Conservation (phyloP, 805 yeast species). For the Zygoascus tannicola region DNA sequence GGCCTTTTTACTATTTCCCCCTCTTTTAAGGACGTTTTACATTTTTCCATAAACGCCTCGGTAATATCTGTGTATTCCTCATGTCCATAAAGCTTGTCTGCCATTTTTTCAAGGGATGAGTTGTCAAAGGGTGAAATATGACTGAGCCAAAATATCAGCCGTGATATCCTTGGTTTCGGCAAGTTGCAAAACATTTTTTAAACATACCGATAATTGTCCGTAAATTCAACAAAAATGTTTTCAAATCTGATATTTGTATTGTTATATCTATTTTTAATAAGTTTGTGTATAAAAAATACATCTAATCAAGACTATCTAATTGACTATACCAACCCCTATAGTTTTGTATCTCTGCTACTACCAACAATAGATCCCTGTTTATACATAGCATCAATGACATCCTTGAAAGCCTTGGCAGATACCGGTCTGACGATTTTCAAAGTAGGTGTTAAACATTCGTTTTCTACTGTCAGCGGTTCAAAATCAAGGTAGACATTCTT, state of each 20-base stretch:
- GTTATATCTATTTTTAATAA: too few species aligned
- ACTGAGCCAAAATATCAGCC: too few species aligned
- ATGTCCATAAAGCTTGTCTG: constrained; percentile 20
- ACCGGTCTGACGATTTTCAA: constrained; percentile 44
- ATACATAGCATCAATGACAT: constrained; percentile 37
- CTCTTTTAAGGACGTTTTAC: constrained; percentile 29
- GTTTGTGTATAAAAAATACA: constrained; percentile 4
- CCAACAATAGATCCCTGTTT: constrained; percentile 34
- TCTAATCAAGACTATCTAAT: not conserved
- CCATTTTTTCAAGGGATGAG: constrained; percentile 2
- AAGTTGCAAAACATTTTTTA: too few species aligned
- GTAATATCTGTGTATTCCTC: constrained; percentile 26
- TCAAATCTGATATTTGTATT: not conserved
- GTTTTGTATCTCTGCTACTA: not conserved
- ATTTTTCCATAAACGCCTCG: constrained; percentile 14
- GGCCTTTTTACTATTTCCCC: constrained; percentile 53
- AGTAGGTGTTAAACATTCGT: constrained; percentile 62
- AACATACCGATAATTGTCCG: not conserved
- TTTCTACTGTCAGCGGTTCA: constrained; percentile 55
- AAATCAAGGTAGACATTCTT: constrained; percentile 43
- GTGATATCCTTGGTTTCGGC: not conserved
- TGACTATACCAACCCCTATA: too few species aligned
- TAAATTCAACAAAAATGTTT: not conserved
- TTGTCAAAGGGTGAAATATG: too few species aligned
- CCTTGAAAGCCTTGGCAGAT: constrained; percentile 37